These are phyloP conservation scores for Skeletonema menzelii DNA, from an alignment of 108 stramenopile species.

Conservation along the genomic window DNA sequence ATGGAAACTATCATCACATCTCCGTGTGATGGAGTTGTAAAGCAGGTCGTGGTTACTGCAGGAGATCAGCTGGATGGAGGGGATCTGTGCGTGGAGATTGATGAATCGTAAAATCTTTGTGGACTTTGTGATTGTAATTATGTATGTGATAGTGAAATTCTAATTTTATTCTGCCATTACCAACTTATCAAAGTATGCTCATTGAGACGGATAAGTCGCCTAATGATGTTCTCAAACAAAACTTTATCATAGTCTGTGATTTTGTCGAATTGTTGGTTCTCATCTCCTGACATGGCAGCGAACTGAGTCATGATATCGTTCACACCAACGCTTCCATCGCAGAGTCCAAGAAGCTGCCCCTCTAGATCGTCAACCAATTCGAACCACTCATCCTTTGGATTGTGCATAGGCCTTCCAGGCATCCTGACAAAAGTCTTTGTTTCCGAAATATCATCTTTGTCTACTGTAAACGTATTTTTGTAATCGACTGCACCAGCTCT, in stretches of 20 bases:
- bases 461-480: conserved; percentile 56
- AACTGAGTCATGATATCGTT: conserved; percentile 79
- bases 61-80: conserved; percentile 89
- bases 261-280: conserved; percentile 46
- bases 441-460: conserved; percentile 41
- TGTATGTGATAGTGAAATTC: background rate
- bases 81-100: conserved; percentile 91
- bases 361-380: conserved; percentile 81
- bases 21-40: conserved; percentile 80
- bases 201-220: conserved; percentile 72
- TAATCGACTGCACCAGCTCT: conserved; percentile 63
- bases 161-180: conserved; percentile 33
- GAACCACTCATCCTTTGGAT: conserved; percentile 71
- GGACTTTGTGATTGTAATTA: background rate
- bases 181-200: conserved; percentile 83
- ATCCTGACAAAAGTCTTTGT: conserved; percentile 72
- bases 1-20: conserved; percentile 95
- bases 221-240: conserved; percentile 68
- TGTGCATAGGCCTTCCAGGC: conserved; percentile 81
- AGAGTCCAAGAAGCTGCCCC: conserved; percentile 73
- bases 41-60: conserved; percentile 72
- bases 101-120: conserved; percentile 32
- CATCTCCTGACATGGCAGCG: conserved; percentile 48
- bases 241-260: conserved; percentile 54
- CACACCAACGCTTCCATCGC: conserved; percentile 72